Evolutionary conservation across 345 rosid species (phyloP).

Genomic region (Anacardium occidentale): DNA sequence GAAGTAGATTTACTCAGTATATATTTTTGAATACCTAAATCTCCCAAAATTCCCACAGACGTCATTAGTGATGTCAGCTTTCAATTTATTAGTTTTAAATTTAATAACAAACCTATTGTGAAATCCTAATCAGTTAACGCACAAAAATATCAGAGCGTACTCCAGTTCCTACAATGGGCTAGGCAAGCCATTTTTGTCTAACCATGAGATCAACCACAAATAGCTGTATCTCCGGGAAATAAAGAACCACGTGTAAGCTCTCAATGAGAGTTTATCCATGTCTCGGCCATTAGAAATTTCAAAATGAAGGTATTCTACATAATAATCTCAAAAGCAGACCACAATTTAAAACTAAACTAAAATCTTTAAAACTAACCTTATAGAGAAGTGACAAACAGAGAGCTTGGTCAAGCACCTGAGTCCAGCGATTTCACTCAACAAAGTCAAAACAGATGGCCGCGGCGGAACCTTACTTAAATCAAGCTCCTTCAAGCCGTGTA

Average conservation of each 20-base stretch:
- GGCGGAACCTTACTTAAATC: slow-evolving; percentile 72
- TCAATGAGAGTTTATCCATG: not conserved
- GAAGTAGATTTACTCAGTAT: too few species aligned
- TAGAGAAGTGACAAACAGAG: slow-evolving; percentile 85
- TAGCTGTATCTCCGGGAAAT: not conserved
- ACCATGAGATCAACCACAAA: not conserved
- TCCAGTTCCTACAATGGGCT: not conserved
- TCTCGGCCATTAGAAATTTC: not conserved
- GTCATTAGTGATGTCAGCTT: not conserved
- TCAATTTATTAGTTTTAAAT: not conserved
- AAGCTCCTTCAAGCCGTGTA: slow-evolving; percentile 80
- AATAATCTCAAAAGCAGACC: not conserved
- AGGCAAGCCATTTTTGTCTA: not conserved
- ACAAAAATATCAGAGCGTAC: not conserved
- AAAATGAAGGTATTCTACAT: not conserved
- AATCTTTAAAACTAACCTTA: slow-evolving; percentile 46
- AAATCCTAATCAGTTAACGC: not conserved
- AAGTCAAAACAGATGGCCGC: slow-evolving; percentile 66
- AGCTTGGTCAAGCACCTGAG: slow-evolving; percentile 79
- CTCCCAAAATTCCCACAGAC: not conserved
- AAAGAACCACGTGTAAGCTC: not conserved
- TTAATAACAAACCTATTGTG: not conserved
- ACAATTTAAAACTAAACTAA: not conserved
- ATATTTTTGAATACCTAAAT: not conserved
- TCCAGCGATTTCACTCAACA: slow-evolving; percentile 77